These are phyloP conservation scores for Lentinula lateritia DNA, from an alignment of 768 basidiomycete genomes.

Conservation along the genomic window DNA sequence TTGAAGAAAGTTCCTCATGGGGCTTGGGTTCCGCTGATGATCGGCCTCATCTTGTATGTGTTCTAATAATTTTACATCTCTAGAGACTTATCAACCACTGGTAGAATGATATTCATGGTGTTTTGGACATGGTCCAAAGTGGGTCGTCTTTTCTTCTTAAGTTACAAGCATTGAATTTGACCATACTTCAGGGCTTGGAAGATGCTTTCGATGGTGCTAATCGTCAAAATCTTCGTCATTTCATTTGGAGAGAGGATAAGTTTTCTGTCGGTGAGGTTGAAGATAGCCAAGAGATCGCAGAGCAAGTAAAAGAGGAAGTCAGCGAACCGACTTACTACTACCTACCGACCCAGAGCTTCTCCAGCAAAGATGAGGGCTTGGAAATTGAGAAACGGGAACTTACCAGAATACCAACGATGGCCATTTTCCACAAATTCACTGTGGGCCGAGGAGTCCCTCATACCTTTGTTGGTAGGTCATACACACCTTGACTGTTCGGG, in stretches of 20 bases:
- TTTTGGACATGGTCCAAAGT: constrained; percentile 68
- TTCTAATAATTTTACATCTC: background rate
- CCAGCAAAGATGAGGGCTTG: constrained; percentile 7
- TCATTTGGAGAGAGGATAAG: constrained; percentile 36
- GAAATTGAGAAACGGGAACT: constrained; percentile 19
- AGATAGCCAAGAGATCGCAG: constrained; percentile 14
- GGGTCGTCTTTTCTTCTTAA: background rate
- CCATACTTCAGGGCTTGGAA: constrained; percentile 40
- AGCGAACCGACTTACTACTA: constrained; percentile 21
- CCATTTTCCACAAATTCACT: constrained; percentile 54
- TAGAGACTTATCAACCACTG: background rate
- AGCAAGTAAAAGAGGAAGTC: constrained; percentile 13
- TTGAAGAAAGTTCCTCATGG: constrained; percentile 58
- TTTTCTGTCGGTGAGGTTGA: constrained; percentile 8
- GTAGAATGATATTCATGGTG: constrained; percentile 40
- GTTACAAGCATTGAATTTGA: background rate
- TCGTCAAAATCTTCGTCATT: constrained; percentile 47
- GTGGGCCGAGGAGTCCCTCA: constrained; percentile 56
- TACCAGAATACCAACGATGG: constrained; percentile 43
- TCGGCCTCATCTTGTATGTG: constrained; percentile 47
- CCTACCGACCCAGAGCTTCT: constrained; percentile 8
- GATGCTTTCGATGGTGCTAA: constrained; percentile 54
- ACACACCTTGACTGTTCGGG: background rate
- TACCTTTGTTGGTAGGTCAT: constrained; percentile 43
- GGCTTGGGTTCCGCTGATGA: constrained; percentile 62